Evolutionary conservation across 202 grass and related monocot species (phyloP).

Genomic region (Setaria viridis): DNA sequence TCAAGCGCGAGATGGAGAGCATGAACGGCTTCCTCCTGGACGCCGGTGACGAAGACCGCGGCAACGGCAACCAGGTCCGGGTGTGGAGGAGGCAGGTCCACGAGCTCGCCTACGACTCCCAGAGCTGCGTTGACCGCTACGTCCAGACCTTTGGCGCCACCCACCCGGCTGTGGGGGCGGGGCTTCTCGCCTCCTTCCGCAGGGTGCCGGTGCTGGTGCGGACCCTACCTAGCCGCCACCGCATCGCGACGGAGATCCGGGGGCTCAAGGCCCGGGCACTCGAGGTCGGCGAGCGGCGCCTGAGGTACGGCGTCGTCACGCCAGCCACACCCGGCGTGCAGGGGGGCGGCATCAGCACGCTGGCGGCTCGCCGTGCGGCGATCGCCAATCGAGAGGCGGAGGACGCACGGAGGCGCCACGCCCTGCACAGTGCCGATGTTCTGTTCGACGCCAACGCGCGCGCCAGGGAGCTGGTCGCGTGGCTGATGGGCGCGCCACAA

Average conservation of each 20-base stretch:
- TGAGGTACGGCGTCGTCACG: neutral
- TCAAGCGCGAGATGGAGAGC: conserved; percentile 11
- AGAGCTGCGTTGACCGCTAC: conserved; percentile 21
- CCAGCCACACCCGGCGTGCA: too few species aligned
- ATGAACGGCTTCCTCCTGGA: conserved; percentile 21
- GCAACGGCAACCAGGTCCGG: neutral
- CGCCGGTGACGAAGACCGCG: too few species aligned
- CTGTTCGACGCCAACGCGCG: too few species aligned
- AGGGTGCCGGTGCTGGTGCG: too few species aligned
- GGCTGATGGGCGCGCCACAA: too few species aligned
- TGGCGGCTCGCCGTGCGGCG: too few species aligned
- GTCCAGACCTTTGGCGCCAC: neutral
- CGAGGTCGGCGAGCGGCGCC: neutral
- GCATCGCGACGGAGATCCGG: neutral
- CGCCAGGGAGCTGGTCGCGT: too few species aligned
- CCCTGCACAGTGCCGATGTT: too few species aligned
- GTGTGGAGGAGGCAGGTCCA: conserved; percentile 5
- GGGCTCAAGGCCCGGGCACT: neutral
- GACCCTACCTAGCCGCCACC: neutral
- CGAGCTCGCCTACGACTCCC: conserved; percentile 13
- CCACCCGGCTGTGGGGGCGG: neutral
- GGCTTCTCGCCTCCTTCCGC: too few species aligned
- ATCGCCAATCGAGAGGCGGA: too few species aligned
- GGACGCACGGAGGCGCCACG: too few species aligned
- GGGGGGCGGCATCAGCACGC: too few species aligned